phyloP scores from a whole-genome alignment of 2,329 filamentous ascomycete species.

The Coniochaeta ligniaria region DNA sequence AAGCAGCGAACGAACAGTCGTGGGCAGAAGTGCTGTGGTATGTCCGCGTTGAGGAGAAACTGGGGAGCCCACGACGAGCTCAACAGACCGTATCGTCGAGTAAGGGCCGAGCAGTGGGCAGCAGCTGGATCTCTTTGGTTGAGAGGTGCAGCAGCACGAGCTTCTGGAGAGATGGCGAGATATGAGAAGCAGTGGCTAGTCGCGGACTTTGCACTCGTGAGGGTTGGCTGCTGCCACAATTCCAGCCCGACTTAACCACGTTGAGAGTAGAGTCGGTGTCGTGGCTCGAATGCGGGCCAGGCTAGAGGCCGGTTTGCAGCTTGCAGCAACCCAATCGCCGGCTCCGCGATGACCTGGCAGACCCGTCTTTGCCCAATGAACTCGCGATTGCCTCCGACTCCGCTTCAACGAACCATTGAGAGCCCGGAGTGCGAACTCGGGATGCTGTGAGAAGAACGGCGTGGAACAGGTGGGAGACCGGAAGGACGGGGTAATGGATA shows the following conservation, averaged over 20 bases:
- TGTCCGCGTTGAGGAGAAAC: slow-evolving; percentile 5
- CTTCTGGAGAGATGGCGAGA: slow-evolving; percentile 8
- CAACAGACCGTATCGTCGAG: slow-evolving; percentile 6
- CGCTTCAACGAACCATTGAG: slow-evolving; percentile 9
- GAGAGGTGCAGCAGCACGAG: slow-evolving; percentile 11
- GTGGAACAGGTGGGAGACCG: background rate
- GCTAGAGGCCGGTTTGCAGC: slow-evolving; percentile 15
- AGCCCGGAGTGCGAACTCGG: slow-evolving; percentile 2
- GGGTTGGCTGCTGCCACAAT: slow-evolving; percentile 15
- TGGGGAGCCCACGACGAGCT: slow-evolving; percentile 1
- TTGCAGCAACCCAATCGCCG: slow-evolving; percentile 24
- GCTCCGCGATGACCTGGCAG: slow-evolving; percentile 14
- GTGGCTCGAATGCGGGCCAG: slow-evolving; percentile 32
- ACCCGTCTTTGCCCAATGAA: slow-evolving; percentile 14
- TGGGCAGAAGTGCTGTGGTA: background rate
- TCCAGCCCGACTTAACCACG: slow-evolving; percentile 22
- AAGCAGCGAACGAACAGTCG: background rate
- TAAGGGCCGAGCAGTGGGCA: slow-evolving; percentile 9
- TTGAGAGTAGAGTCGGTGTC: slow-evolving; percentile 26
- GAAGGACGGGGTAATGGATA: background rate
- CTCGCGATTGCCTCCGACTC: slow-evolving; percentile 9
- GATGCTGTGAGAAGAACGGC: slow-evolving; percentile 1
- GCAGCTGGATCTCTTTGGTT: slow-evolving; percentile 16
- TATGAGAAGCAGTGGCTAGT: background rate
- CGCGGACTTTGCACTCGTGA: slow-evolving; percentile 10